These are phyloP conservation scores for Albifimbria verrucaria DNA, from an alignment of 2,329 filamentous ascomycete genomes.

Conservation along the genomic window DNA sequence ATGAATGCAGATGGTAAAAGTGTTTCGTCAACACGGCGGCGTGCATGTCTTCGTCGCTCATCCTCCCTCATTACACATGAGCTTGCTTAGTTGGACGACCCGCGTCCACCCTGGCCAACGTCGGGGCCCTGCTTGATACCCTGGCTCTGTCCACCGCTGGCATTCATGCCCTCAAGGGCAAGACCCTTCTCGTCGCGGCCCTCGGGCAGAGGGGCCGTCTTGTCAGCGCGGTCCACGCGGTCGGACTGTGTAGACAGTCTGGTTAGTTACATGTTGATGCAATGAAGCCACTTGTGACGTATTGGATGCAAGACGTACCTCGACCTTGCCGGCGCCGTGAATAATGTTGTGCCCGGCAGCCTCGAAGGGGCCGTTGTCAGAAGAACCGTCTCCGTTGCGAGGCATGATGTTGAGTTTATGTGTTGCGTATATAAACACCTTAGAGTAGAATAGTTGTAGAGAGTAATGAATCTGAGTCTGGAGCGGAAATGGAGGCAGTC, in stretches of 20 bases:
- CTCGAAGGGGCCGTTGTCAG: constrained; percentile 42
- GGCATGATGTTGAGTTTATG: constrained; percentile 36
- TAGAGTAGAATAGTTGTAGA: constrained; percentile 1
- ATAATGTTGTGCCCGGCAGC: constrained; percentile 37
- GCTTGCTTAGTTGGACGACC: constrained; percentile 11
- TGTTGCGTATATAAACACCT: constrained; percentile 2
- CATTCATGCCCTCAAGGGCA: constrained; percentile 34
- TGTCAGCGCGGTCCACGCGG: constrained; percentile 44
- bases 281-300: too few species aligned
- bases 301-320: constrained; percentile 26
- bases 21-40: too few species aligned
- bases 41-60: neutral
- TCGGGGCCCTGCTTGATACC: constrained; percentile 36
- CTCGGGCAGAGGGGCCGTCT: constrained; percentile 46
- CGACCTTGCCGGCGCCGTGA: constrained; percentile 38
- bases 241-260: constrained; percentile 19
- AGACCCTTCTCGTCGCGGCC: constrained; percentile 38
- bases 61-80: neutral
- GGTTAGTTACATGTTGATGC: too few species aligned
- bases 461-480: neutral
- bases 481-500: neutral
- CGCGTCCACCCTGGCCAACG: constrained; percentile 37
- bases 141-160: constrained; percentile 42
- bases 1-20: too few species aligned
- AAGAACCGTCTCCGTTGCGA: constrained; percentile 45